A percentile compares a stretch with the other conserved stretches of the same genome.
phyloP scores from a whole-genome alignment of 1,284 basidiomycete genomes.

The Microbotryum intermedium region DNA sequence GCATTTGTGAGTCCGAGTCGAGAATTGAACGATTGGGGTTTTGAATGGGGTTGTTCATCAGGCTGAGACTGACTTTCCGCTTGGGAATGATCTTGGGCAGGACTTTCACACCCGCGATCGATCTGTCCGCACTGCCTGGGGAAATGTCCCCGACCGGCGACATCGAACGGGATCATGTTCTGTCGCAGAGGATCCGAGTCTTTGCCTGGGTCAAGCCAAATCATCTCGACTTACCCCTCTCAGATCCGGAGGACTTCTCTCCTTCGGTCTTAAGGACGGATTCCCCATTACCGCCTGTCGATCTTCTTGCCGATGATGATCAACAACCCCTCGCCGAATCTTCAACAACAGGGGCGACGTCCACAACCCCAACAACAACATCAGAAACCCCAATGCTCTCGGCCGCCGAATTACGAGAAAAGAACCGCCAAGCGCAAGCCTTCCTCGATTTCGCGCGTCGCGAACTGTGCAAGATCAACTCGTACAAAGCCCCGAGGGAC shows the following conservation, averaged over 20 bases:
- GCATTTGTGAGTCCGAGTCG: constrained; percentile 40
- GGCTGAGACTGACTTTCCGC: too few relatives aligned
- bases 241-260: constrained; percentile 31
- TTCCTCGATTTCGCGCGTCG: constrained; percentile 92
- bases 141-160: constrained; percentile 73
- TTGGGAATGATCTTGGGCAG: constrained; percentile 42
- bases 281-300: too few relatives aligned
- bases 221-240: constrained; percentile 68
- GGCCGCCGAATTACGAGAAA: background rate
- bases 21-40: too few relatives aligned
- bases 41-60: too few relatives aligned
- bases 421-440: constrained; percentile 47
- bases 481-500: constrained; percentile 96
- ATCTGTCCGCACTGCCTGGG: constrained; percentile 50
- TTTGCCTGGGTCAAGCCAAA: constrained; percentile 83
- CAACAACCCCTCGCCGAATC: background rate
- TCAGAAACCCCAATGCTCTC: background rate
- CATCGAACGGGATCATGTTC: constrained; percentile 82
- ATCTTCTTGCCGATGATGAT: background rate
- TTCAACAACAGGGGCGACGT: background rate
- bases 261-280: background rate
- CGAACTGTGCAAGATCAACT: constrained; percentile 94
- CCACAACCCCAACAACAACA: background rate
- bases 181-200: constrained; percentile 80
- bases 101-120: constrained; percentile 78